Evolutionary conservation across 106 monocot species (phyloP), one percentile per base, ranked within the genome.

Genomic region (Platanthera guangdongensis): DNA sequence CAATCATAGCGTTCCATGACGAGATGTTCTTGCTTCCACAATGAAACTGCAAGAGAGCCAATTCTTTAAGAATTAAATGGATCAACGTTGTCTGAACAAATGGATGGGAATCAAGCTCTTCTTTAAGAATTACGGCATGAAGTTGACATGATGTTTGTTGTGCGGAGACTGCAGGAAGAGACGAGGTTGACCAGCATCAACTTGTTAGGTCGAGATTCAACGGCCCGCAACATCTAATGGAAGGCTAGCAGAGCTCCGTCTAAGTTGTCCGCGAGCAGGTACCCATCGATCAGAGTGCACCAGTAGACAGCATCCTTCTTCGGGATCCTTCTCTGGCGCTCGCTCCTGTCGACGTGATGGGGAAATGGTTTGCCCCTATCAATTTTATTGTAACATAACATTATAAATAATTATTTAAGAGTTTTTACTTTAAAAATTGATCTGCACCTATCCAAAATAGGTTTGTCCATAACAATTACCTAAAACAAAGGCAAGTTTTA

Each of bases 1-100:
- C 82, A 6, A 93, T 72, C 60, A 93, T 63, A 21, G 93, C 84
- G 74, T 90, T 93, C 93, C 93, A 90, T 12, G 82, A 86, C 0
- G 90, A 88, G 7, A 83, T 52, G 13, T 84, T 81, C 75, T 83
- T 81, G 32, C 68, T n/a, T 49, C 81, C 75, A 16, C 39, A 46
- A 32, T 63, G 16, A 68, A 93, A 93, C 57, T 84, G 81, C 79
- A 85, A 51, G 11, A 72, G 71, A 65, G 93, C 86, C 47, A 75
- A 62, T 2, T 83, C 86, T 10, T 88, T 76, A 13, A 80, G n/a
- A 13, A 9, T 16, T 47, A 88, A 90, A 80, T 93, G 90, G 39
- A 93, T 81, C 52, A 93, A 1, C 3, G 90, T 85, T 6, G 90
- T 75, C 78, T 90, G 87, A 52, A 93, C 68, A 59, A 93, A 88